Conservation (phyloP, 352 stramenopile genomes). For the Pythium monospermum region DNA sequence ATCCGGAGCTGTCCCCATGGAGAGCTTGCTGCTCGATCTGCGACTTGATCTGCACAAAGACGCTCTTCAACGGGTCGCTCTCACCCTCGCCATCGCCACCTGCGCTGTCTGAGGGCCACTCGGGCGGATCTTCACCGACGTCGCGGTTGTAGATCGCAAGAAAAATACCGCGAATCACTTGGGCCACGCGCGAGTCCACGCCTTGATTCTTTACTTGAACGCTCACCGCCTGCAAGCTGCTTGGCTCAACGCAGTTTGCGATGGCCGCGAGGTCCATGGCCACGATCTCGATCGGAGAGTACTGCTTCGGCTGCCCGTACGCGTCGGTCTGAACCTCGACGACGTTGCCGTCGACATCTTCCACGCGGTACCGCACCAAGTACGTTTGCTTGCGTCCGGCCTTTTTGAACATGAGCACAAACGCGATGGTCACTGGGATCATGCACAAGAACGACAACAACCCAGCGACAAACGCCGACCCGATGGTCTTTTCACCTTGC, state of each 20-base stretch:
- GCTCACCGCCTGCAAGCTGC: constrained; percentile 24
- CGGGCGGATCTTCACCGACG: constrained; percentile 29
- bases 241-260: constrained; percentile 34
- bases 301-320: constrained; percentile 47
- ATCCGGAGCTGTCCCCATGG: neutral
- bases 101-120: constrained; percentile 6
- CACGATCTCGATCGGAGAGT: constrained; percentile 39
- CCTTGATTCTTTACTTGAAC: constrained; percentile 31
- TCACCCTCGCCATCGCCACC: constrained; percentile 3
- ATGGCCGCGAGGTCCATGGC: constrained; percentile 53
- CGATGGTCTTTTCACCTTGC: constrained; percentile 36
- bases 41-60: constrained; percentile 49
- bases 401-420: constrained; percentile 74
- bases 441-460: constrained; percentile 63
- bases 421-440: constrained; percentile 53
- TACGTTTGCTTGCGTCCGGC: constrained; percentile 52
- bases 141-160: constrained; percentile 57
- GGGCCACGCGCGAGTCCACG: constrained; percentile 20
- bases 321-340: constrained; percentile 61
- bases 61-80: constrained; percentile 32
- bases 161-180: constrained; percentile 57
- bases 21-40: constrained; percentile 29
- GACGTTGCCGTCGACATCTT: constrained; percentile 53
- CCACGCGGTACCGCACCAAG: constrained; percentile 56
- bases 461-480: constrained; percentile 44